Base-by-base conservation (phyloP, 164 flowering plant species). In the Kalanchoe fedtschenkoi region DNA sequence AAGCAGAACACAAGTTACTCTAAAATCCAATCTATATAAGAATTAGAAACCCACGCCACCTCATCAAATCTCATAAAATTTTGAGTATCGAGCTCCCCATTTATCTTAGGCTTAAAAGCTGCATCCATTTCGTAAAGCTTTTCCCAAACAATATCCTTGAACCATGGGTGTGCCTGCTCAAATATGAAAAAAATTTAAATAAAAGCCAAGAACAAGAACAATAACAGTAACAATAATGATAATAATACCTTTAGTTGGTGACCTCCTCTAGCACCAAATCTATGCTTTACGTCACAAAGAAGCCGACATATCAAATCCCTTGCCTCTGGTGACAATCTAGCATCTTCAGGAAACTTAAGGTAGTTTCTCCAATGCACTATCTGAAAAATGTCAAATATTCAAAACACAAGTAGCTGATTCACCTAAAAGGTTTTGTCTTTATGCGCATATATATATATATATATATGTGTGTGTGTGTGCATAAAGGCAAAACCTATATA, bases 111-210 rank as follows among this genome's bases (percentile, higher is more conserved):
- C 70, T 83, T 91, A 66, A 81, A 95, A 32, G 99, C 99, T 62
- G 97, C 97, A 29, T 88, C 96, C 80, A 72, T 79, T 62, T 85
- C 91, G 72, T 95, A 95, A 35, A 95, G 84, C 58, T 63, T 84
- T 74, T 87, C 96, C 99, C 99, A 95, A 5, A 44, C 71, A 61
- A 81, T 61, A 72, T 77, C 95, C 81, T 71, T 84, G 75, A 95
- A 95, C 99, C 99, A 95, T 61, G 97, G 93, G 78, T 95, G 99
- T 67, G 83, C 86, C 99, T 95, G 81, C 62, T 42, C 7, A 65
- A 47, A 63, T 61, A 24, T 58, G 16, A 58, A 64, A 61, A 66
- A 6, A 28, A 42, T 17, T 10, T 54, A 33, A 37, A 37, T 32
- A 61, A 55, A 54, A 62, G 11, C 51, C 14, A 11, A 32, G 19